These are phyloP conservation scores for Fusarium paranaense DNA, from an alignment of 2,329 filamentous ascomycete genomes.

Conservation along the genomic window DNA sequence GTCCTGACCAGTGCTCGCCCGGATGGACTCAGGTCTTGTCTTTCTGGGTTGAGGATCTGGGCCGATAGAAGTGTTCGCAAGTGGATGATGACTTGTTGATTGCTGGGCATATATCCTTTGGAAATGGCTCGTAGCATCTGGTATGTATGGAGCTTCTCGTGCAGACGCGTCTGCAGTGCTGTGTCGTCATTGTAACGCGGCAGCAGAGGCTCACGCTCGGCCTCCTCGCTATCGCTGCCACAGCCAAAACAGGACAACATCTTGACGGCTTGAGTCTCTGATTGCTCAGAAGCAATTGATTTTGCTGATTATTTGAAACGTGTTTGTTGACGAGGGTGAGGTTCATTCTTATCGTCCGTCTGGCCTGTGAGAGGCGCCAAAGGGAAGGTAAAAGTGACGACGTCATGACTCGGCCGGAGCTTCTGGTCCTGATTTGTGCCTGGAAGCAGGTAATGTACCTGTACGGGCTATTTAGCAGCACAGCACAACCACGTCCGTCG, in stretches of 20 bases:
- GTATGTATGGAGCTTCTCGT: conserved; percentile 92
- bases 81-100: conserved; percentile 83
- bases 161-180: conserved; percentile 77
- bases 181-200: conserved; percentile 88
- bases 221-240: conserved; percentile 59
- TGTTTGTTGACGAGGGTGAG: neutral
- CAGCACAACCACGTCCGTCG: neutral
- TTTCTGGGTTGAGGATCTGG: conserved; percentile 81
- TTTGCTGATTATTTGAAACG: neutral
- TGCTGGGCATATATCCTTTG: conserved; percentile 92
- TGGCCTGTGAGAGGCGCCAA: neutral
- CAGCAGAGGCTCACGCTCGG: conserved; percentile 82
- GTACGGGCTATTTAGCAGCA: neutral
- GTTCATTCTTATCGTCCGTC: conserved; percentile 2
- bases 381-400: conserved; percentile 21
- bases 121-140: conserved; percentile 88
- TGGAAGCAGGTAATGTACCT: neutral
- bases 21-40: conserved; percentile 76
- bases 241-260: conserved; percentile 76
- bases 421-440: conserved; percentile 20
- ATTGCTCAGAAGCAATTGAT: neutral
- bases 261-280: conserved; percentile 3
- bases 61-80: conserved; percentile 82
- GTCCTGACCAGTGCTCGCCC: conserved; percentile 80
- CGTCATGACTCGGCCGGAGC: conserved; percentile 39